Percentiles rank a stretch among this genome's conserved stretches.
Evolutionary conservation across 2,329 filamentous ascomycete genomes (phyloP).

Genomic region (Hyphodiscus sp.): DNA sequence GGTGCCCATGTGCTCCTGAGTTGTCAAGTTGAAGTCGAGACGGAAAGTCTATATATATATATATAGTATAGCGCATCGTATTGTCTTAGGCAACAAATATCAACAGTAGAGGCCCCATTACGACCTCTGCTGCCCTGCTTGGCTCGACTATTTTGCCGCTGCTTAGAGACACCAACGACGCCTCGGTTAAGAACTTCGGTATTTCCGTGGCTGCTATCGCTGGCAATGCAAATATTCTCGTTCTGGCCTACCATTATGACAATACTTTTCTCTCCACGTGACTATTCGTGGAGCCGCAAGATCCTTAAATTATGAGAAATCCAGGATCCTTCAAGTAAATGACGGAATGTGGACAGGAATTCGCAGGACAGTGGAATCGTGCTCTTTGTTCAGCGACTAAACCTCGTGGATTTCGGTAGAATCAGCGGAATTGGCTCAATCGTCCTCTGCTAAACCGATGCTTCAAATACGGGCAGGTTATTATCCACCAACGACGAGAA

Average conservation of each 20-base stretch:
- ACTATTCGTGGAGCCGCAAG: no score
- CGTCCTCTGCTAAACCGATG: conserved; percentile 58
- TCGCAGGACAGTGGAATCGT: conserved; percentile 66
- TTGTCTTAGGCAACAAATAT: conserved; percentile 51
- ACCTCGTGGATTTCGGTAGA: conserved; percentile 70
- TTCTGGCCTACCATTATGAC: conserved; percentile 76
- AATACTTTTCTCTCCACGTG: conserved; percentile 56
- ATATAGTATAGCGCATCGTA: no score
- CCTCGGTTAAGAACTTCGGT: conserved; percentile 47
- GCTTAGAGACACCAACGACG: conserved; percentile 43
- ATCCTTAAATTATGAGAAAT: no score
- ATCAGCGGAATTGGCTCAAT: conserved; percentile 73
- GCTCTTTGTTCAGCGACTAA: conserved; percentile 70
- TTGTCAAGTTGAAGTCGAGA: no score
- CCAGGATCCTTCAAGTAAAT: no score
- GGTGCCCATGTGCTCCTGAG: no score
- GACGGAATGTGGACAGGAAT: no score
- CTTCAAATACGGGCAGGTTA: conserved; percentile 37
- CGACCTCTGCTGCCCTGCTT: background rate
- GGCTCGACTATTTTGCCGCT: conserved; percentile 30
- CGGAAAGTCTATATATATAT: no score
- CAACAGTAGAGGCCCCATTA: conserved; percentile 31
- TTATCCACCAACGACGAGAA: no score
- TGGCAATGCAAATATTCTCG: conserved; percentile 69
- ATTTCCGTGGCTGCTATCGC: conserved; percentile 43